Percentiles rank a stretch among this genome's conserved stretches.
phyloP scores from a whole-genome alignment of 768 basidiomycete species.

The Naganishia vaughanmartiniae region DNA sequence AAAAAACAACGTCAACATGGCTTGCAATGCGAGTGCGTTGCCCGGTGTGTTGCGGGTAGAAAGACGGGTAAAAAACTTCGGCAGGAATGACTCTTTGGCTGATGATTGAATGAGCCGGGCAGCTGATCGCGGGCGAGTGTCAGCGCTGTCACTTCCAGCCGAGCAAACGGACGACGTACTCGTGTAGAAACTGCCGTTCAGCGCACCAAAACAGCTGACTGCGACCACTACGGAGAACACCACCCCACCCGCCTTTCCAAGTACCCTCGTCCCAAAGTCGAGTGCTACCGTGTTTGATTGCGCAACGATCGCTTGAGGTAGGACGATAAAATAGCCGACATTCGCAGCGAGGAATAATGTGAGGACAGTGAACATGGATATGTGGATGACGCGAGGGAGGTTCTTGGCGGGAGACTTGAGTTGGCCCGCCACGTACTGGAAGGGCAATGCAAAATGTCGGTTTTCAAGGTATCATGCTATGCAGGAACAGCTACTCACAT shows the following conservation, averaged over 20 bases:
- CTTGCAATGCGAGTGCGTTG: constrained; percentile 80
- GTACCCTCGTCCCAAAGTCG: constrained; percentile 84
- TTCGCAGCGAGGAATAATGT: constrained; percentile 76
- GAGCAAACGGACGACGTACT: constrained; percentile 27
- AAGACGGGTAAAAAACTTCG: constrained; percentile 73
- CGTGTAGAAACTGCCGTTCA: constrained; percentile 64
- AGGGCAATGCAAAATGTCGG: neutral
- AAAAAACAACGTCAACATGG: constrained; percentile 67
- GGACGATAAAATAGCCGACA: constrained; percentile 84
- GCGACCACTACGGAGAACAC: constrained; percentile 88
- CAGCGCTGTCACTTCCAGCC: neutral
- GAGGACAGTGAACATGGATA: constrained; percentile 79
- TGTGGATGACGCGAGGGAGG: constrained; percentile 82
- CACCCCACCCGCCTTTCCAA: constrained; percentile 80
- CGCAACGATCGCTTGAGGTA: constrained; percentile 56
- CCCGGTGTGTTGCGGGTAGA: constrained; percentile 76
- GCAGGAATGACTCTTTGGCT: constrained; percentile 81
- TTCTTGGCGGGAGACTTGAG: constrained; percentile 77
- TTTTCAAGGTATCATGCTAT: neutral
- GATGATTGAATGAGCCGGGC: constrained; percentile 86
- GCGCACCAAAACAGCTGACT: constrained; percentile 88
- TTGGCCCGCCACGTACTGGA: constrained; percentile 78
- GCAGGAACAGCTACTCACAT: constrained; percentile 50
- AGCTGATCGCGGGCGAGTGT: constrained; percentile 67
- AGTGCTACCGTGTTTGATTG: constrained; percentile 56